These are phyloP conservation scores for Colletotrichum cordylinicola DNA, from an alignment of 2,329 filamentous ascomycete species.

Conservation along the genomic window DNA sequence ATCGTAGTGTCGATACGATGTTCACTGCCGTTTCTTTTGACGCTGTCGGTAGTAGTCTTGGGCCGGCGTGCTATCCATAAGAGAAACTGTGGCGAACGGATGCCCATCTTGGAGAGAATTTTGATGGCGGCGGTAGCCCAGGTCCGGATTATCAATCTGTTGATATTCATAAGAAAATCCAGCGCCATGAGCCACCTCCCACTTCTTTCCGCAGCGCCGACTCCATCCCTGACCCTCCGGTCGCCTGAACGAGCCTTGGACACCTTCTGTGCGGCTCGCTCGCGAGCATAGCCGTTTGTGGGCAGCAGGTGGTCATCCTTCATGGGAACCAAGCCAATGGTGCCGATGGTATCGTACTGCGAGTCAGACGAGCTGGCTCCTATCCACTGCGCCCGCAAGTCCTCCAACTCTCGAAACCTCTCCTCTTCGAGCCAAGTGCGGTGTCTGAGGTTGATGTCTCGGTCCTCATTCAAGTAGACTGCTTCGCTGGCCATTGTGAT, in stretches of 20 bases:
- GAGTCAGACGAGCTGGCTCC: constrained; percentile 51
- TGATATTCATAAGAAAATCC: constrained; percentile 80
- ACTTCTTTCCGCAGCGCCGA: constrained; percentile 80
- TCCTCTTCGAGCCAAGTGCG: constrained; percentile 95
- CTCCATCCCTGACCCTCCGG: constrained; percentile 63
- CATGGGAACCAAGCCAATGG: constrained; percentile 61
- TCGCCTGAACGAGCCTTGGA: constrained; percentile 51
- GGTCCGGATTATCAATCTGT: constrained; percentile 66
- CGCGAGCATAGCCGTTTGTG: constrained; percentile 69
- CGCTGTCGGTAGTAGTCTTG: constrained; percentile 29
- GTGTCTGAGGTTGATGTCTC: constrained; percentile 72
- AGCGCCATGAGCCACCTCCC: constrained; percentile 78
- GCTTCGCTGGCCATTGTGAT: constrained; percentile 95
- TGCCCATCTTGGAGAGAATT: constrained; percentile 62
- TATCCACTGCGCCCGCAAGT: constrained; percentile 57
- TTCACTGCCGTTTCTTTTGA: neutral
- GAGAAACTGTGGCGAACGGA: constrained; percentile 71
- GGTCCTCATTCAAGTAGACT: constrained; percentile 92
- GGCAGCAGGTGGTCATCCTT: constrained; percentile 48
- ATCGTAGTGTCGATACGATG: neutral
- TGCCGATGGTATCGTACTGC: constrained; percentile 57
- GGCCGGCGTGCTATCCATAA: constrained; percentile 51
- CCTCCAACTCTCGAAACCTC: constrained; percentile 77
- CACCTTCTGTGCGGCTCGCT: constrained; percentile 69
- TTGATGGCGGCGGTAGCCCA: constrained; percentile 59